phyloP scores from a whole-genome alignment of 768 basidiomycete genomes.

The Trametes punicea region DNA sequence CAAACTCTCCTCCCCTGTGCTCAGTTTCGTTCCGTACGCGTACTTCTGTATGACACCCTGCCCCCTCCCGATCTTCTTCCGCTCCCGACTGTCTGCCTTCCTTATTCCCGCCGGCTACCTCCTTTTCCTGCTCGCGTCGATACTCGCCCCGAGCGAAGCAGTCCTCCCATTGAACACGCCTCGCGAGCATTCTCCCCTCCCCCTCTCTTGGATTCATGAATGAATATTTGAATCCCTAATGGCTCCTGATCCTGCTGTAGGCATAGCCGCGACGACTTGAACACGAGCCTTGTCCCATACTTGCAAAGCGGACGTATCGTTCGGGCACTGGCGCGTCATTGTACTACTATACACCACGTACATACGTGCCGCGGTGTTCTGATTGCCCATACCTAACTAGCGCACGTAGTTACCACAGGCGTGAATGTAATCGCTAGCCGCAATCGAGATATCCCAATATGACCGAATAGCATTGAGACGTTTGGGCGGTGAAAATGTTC shows the following conservation, averaged over 20 bases:
- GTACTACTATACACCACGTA: no score
- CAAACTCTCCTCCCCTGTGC: not conserved
- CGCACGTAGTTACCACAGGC: not conserved
- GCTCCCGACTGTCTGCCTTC: not conserved
- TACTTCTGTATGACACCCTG: not conserved
- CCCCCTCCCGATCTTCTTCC: not conserved
- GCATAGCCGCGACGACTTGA: no score
- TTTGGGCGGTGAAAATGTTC: no score
- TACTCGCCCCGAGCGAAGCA: not conserved
- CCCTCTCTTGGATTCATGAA: not conserved
- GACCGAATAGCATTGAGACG: no score
- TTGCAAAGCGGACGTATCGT: not conserved
- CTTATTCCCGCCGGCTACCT: not conserved
- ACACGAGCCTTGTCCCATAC: not conserved
- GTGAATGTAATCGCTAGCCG: not conserved
- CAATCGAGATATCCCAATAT: not conserved
- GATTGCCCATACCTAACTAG: not conserved
- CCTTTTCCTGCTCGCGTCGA: no score
- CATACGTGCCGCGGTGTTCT: not conserved
- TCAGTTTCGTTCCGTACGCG: not conserved
- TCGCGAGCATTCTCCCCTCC: not conserved
- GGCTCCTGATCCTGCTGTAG: no score
- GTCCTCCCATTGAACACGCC: not conserved
- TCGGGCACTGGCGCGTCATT: no score
- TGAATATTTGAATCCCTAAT: no score